A percentile compares a stretch with the other conserved stretches of the same genome.
Evolutionary conservation across 108 stramenopile genomes (phyloP).

Genomic region (Epipyxis sp.): DNA sequence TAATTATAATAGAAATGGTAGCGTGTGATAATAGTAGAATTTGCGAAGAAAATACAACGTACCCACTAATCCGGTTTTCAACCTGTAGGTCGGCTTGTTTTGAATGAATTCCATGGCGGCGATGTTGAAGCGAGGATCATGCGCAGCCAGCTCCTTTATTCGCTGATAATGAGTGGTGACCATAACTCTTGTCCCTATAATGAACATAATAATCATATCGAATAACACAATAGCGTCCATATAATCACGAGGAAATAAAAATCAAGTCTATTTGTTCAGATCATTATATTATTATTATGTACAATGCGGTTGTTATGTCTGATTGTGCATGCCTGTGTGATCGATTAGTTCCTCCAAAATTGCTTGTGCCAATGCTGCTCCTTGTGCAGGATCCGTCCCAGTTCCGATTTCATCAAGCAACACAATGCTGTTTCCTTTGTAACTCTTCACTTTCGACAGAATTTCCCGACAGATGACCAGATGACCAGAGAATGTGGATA

Average conservation of each 20-base stretch:
- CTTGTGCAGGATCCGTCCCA: slow-evolving; percentile 89
- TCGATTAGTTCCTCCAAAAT: slow-evolving; percentile 78
- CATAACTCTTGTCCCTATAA: slow-evolving; percentile 73
- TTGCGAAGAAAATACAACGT: no score
- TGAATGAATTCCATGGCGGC: slow-evolving; percentile 85
- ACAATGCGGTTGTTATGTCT: no score
- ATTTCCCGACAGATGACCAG: slow-evolving; percentile 76
- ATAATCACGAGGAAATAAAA: no score
- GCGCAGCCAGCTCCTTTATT: slow-evolving; percentile 80
- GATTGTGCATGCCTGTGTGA: no score
- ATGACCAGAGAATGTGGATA: slow-evolving; percentile 90
- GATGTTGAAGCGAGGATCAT: slow-evolving; percentile 73
- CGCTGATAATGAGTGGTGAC: slow-evolving; percentile 87
- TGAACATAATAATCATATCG: no score
- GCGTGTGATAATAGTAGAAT: no score
- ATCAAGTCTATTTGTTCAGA: no score
- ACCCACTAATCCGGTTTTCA: slow-evolving; percentile 35
- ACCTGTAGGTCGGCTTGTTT: slow-evolving; percentile 80
- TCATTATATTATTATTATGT: no score
- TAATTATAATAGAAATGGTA: no score
- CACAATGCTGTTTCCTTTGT: slow-evolving; percentile 60
- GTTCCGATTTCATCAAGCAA: slow-evolving; percentile 89
- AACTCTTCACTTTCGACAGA: slow-evolving; percentile 30
- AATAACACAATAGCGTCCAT: no score
- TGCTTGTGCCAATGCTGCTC: slow-evolving; percentile 89